These are phyloP conservation scores for Aspergillus luchuensis DNA, from an alignment of 2,329 filamentous ascomycete genomes.

Conservation along the genomic window DNA sequence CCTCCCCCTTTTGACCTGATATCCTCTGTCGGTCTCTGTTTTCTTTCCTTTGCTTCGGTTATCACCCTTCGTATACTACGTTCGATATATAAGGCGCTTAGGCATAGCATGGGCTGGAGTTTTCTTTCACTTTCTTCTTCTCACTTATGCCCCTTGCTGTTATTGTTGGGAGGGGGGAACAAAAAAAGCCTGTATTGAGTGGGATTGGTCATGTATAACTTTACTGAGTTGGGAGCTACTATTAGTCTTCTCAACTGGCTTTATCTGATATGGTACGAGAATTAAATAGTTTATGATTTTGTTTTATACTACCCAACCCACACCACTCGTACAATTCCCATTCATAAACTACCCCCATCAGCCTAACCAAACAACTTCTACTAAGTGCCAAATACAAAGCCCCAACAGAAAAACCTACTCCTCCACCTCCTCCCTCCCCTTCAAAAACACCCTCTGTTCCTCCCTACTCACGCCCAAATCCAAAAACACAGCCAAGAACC, in stretches of 20 bases:
- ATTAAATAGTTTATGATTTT: not conserved
- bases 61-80: slow-evolving; percentile 11
- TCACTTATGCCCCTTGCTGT: not conserved
- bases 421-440: slow-evolving; percentile 23
- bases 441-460: slow-evolving; percentile 61
- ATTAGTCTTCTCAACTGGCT: not conserved
- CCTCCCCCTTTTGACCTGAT: slow-evolving; percentile 3
- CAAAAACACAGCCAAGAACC: slow-evolving; percentile 57
- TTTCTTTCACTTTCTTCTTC: slow-evolving; percentile 23
- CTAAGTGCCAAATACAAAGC: no score
- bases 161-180: not conserved
- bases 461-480: slow-evolving; percentile 62
- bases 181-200: slow-evolving; percentile 6
- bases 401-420: not conserved
- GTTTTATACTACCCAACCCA: not conserved
- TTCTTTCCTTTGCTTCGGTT: slow-evolving; percentile 2
- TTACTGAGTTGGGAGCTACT: not conserved
- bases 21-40: slow-evolving; percentile 23
- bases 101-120: slow-evolving; percentile 44
- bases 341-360: not conserved
- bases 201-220: slow-evolving; percentile 6
- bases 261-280: slow-evolving; percentile 1
- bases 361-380: not conserved
- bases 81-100: slow-evolving; percentile 33
- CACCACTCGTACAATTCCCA: not conserved